Conservation (phyloP, 2,329 filamentous ascomycete genomes). For the Cadophora luteo-olivacea region DNA sequence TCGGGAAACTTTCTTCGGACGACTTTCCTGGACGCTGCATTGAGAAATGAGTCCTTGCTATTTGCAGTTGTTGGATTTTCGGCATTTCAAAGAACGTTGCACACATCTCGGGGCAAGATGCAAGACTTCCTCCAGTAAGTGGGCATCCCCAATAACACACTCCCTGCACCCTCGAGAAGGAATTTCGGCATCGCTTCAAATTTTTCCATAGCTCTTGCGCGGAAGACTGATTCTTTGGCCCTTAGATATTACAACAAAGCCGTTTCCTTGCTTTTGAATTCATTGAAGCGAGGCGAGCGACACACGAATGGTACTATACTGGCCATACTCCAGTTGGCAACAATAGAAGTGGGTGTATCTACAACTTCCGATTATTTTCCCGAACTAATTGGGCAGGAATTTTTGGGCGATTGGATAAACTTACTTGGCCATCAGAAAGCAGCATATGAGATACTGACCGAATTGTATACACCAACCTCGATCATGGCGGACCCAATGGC, state of each 20-base stretch:
- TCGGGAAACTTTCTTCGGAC: conserved; percentile 75
- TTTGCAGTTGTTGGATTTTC: conserved; percentile 89
- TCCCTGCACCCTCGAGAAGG: background rate
- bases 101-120: conserved; percentile 73
- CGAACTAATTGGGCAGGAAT: conserved; percentile 67
- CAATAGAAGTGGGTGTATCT: conserved; percentile 75
- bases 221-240: background rate
- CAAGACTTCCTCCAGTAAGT: conserved; percentile 76
- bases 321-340: conserved; percentile 89
- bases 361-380: background rate
- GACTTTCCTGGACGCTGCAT: conserved; percentile 73
- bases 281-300: conserved; percentile 72
- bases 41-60: conserved; percentile 80
- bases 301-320: conserved; percentile 78
- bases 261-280: conserved; percentile 75
- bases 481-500: conserved; percentile 74
- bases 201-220: background rate
- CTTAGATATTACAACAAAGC: conserved; percentile 78
- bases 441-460: conserved; percentile 79
- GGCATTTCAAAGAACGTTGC: conserved; percentile 82
- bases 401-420: conserved; percentile 94
- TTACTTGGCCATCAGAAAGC: conserved; percentile 92
- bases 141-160: background rate
- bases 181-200: background rate
- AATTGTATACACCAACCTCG: conserved; percentile 78